Percentiles rank a stretch among this genome's conserved stretches.
Conservation (phyloP, 331 rosid species). For the Quercus tomentella region DNA sequence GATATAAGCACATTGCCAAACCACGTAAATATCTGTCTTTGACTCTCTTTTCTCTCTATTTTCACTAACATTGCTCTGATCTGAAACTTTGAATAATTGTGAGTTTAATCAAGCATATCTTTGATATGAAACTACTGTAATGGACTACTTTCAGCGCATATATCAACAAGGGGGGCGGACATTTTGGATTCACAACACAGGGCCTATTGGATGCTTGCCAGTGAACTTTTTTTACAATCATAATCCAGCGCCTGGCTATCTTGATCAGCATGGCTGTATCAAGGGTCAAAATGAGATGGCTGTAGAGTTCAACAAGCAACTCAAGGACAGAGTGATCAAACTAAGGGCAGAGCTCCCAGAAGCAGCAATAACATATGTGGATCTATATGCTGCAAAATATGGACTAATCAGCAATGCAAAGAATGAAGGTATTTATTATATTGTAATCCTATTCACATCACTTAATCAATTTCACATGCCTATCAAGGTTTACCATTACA, state of each 20-base stretch:
- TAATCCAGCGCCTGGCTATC: slow-evolving; percentile 52
- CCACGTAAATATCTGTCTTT: no score
- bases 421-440: slow-evolving; percentile 48
- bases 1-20: no score
- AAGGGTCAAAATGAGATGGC: slow-evolving; percentile 72
- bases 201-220: slow-evolving; percentile 87
- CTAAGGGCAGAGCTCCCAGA: slow-evolving; percentile 75
- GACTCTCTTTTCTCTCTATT: no score
- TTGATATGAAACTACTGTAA: neutral
- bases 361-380: slow-evolving; percentile 87
- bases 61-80: no score
- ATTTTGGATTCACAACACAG: slow-evolving; percentile 97
- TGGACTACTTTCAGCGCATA: slow-evolving; percentile 42
- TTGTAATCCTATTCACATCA: neutral
- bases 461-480: neutral
- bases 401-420: slow-evolving; percentile 70
- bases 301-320: slow-evolving; percentile 64
- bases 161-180: slow-evolving; percentile 77
- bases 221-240: slow-evolving; percentile 68
- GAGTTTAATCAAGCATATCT: neutral
- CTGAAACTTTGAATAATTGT: neutral
- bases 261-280: slow-evolving; percentile 65
- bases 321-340: slow-evolving; percentile 61
- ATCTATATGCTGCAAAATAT: slow-evolving; percentile 80
- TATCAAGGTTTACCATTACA: neutral